phyloP scores from a whole-genome alignment of 371 early-diverging fungal species.

The Rhizopus stolonifer region DNA sequence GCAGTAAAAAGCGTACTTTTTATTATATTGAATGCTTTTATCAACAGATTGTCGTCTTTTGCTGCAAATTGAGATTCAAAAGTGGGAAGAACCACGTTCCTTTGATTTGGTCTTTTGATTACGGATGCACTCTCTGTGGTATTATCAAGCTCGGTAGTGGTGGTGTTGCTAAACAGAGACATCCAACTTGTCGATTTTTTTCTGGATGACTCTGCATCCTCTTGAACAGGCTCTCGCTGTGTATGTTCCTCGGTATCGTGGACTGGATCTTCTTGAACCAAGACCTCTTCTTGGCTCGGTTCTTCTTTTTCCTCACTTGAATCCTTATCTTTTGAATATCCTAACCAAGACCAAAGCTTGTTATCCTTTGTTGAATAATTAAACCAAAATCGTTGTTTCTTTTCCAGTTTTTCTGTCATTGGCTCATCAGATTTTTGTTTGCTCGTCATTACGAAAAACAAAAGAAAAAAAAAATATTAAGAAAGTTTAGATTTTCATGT shows the following conservation, averaged over 20 bases:
- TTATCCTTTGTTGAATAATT: not conserved
- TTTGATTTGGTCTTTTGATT: not conserved
- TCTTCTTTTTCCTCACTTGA: not conserved
- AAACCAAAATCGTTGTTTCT: not conserved
- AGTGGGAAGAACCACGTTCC: conserved; percentile 24
- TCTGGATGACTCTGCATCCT: too few species aligned
- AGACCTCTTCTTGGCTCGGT: not conserved
- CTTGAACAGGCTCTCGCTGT: too few species aligned
- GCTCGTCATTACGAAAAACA: conserved; percentile 1
- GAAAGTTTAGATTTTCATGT: conserved; percentile 11
- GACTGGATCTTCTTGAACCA: not conserved
- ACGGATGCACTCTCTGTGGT: too few species aligned
- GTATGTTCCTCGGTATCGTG: too few species aligned
- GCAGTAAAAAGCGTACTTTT: not conserved
- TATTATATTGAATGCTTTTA: conserved; percentile 14
- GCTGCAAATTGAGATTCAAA: conserved; percentile 24
- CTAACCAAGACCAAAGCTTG: conserved; percentile 23
- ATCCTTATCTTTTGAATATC: conserved; percentile 11
- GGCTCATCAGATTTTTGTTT: not conserved
- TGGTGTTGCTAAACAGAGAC: conserved; percentile 14
- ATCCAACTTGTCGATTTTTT: too few species aligned
- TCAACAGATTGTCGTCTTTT: not conserved
- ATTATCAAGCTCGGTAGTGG: too few species aligned
- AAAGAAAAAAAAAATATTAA: conserved; percentile 1
- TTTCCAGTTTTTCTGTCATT: not conserved